Base-by-base conservation (phyloP, 495 filamentous ascomycete species). In the Aspergillus panamensis region DNA sequence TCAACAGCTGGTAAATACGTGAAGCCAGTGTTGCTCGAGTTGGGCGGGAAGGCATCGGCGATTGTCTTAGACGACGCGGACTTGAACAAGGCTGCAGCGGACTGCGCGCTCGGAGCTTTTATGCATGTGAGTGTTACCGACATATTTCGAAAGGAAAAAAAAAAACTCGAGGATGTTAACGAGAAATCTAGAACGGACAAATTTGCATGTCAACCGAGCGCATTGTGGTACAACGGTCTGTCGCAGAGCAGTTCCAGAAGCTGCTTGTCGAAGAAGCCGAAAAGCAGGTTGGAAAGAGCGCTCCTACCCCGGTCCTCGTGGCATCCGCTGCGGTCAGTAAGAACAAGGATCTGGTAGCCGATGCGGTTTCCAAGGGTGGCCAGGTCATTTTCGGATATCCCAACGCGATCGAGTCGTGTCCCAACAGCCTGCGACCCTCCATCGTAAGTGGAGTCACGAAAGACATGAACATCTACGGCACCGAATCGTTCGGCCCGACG, bases 121-220 rank as follows among this genome's bases (percentile, higher is more conserved):
- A 62, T 84, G 65, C 78, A 85, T 47, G 74, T 77, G 69, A 57
- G 72, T 73, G 1, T 12, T 39, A 2, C 25, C 25, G 25, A 5
- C 25, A 25, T 25, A 25, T 25, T 25, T 25, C 25, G 14, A 39
- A 10, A 12, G 10, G 14, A 39, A 12, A 39, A 37, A 39, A 39
- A 39, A 20, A 20, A 12, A 30, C 17, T 29, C 14, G 30, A 3
- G 21, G 29, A 49, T 31, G 32, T 55, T 66, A 40, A 66, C 50
- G 6, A 3, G 20, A 17, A 55, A 40, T 44, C 29, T 60, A 84
- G 73, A 74, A 82, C 20, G 92, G 92, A 1, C 92, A 97, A 77
- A 84, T 95, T 49, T 97, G 92, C 77, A 94, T 97, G 92, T 82
- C 84, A 3, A 96, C 91, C 0, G 92, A 96, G 75, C 84, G 88